phyloP scores from a whole-genome alignment of 306 rosid genomes.

The Pyrus pyrifolia region DNA sequence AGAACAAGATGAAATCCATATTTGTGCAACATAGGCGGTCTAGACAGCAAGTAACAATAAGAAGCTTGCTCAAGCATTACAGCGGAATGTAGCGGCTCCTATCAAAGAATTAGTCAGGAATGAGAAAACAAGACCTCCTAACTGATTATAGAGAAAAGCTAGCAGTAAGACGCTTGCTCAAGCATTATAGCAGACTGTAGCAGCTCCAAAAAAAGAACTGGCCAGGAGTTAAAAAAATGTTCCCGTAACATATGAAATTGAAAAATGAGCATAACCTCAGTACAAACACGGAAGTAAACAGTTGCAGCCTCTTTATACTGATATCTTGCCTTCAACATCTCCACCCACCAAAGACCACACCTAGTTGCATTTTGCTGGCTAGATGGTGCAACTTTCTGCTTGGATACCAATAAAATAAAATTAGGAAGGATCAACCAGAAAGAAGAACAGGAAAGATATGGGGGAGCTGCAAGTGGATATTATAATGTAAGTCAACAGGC shows the following conservation, averaged over 20 bases:
- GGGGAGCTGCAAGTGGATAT: neutral
- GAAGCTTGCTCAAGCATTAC: constrained; percentile 99
- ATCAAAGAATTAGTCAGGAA: constrained; percentile 26
- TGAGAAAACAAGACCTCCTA: constrained; percentile 19
- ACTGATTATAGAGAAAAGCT: constrained; percentile 20
- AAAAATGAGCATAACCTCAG: constrained; percentile 57
- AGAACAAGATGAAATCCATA: constrained; percentile 99
- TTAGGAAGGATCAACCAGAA: neutral
- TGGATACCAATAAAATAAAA: constrained; percentile 16
- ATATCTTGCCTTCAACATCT: constrained; percentile 84
- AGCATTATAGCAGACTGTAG: constrained; percentile 88
- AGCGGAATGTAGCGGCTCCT: constrained; percentile 91
- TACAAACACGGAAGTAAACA: constrained; percentile 85
- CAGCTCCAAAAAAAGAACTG: constrained; percentile 47
- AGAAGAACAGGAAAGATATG: neutral
- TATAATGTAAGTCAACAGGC: neutral
- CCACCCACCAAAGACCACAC: constrained; percentile 95
- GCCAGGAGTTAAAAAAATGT: constrained; percentile 28
- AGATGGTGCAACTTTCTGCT: constrained; percentile 75
- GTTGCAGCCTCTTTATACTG: constrained; percentile 84
- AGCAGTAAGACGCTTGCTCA: constrained; percentile 91
- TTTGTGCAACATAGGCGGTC: constrained; percentile 90
- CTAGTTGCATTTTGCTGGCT: constrained; percentile 85
- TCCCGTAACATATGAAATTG: neutral
- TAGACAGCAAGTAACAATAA: constrained; percentile 77